Evolutionary conservation across 208 protist genomes (phyloP).

Genomic region (Trypanosoma grayi): DNA sequence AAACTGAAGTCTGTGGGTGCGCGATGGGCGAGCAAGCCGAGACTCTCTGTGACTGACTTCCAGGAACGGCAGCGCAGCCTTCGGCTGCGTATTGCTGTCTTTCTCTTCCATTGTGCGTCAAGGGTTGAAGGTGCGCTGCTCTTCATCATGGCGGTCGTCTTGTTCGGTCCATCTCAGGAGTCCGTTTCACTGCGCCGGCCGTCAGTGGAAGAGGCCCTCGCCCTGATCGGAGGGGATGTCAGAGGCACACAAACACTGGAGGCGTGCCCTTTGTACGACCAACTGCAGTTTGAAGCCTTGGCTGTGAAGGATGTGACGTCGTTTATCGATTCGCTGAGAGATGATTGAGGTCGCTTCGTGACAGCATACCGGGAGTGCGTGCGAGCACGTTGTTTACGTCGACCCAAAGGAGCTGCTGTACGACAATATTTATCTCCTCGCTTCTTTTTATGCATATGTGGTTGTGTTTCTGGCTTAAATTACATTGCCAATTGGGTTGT

Average conservation of each 20-base stretch:
- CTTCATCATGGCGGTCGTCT: constrained; percentile 60
- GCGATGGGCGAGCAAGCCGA: not conserved
- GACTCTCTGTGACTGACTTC: constrained; percentile 17
- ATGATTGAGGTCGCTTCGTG: not conserved
- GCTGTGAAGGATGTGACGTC: constrained; percentile 43
- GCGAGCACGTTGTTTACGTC: not conserved
- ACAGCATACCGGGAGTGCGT: not conserved
- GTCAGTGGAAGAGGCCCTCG: constrained; percentile 32
- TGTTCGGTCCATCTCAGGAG: constrained; percentile 68
- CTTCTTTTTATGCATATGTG: not conserved
- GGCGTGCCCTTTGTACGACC: constrained; percentile 58
- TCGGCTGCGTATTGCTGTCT: constrained; percentile 9
- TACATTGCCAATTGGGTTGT: not conserved
- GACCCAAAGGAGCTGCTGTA: not conserved
- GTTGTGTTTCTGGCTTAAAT: not conserved
- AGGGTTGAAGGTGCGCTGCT: constrained; percentile 40
- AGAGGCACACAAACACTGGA: constrained; percentile 50
- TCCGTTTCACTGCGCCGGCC: constrained; percentile 37
- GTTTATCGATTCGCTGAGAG: constrained; percentile 55
- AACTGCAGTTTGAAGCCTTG: constrained; percentile 45
- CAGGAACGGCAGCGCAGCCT: constrained; percentile 3
- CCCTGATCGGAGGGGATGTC: constrained; percentile 40
- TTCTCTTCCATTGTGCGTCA: constrained; percentile 11
- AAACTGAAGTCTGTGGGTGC: not conserved
- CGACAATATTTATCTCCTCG: not conserved